Evolutionary conservation across 2,329 filamentous ascomycete genomes (phyloP).

Genomic region (Fusarium staphyleae): DNA sequence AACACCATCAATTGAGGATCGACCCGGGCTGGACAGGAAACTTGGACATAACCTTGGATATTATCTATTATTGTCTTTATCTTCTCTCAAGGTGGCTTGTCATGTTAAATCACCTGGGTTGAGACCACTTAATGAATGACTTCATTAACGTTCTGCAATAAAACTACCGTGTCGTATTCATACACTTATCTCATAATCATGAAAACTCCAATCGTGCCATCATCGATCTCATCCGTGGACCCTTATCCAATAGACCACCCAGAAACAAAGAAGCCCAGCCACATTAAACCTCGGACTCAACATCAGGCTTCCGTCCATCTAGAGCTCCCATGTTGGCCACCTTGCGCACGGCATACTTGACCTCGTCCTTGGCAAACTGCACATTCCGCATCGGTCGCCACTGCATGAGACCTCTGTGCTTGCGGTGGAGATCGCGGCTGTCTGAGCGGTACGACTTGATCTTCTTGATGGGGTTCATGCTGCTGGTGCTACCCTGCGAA

Average conservation of each 20-base stretch:
- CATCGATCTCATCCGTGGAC: conserved; percentile 26
- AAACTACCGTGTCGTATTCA: conserved; percentile 18
- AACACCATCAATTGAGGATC: too few relatives aligned
- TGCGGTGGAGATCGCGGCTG: conserved; percentile 79
- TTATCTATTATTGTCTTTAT: too few relatives aligned
- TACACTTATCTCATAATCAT: conserved; percentile 17
- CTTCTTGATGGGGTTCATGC: conserved; percentile 62
- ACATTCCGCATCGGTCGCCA: conserved; percentile 90
- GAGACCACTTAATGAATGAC: too few relatives aligned
- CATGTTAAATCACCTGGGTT: too few relatives aligned
- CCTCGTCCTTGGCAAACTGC: conserved; percentile 87
- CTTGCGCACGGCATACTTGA: conserved; percentile 77
- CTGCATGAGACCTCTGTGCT: conserved; percentile 92
- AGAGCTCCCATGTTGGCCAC: conserved; percentile 79
- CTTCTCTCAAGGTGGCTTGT: too few relatives aligned
- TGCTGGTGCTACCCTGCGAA: conserved; percentile 46
- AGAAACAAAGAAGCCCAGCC: conserved; percentile 1
- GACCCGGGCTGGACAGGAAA: too few relatives aligned
- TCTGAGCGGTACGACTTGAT: conserved; percentile 70
- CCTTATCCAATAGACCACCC: neutral
- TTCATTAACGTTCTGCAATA: conserved; percentile 2
- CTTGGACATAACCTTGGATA: too few relatives aligned
- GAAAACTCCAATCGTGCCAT: conserved; percentile 23
- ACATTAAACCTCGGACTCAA: conserved; percentile 75
- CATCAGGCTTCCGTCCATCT: conserved; percentile 82